Conservation (phyloP, 495 filamentous ascomycete genomes). For the Penicillium bialowiezense region DNA sequence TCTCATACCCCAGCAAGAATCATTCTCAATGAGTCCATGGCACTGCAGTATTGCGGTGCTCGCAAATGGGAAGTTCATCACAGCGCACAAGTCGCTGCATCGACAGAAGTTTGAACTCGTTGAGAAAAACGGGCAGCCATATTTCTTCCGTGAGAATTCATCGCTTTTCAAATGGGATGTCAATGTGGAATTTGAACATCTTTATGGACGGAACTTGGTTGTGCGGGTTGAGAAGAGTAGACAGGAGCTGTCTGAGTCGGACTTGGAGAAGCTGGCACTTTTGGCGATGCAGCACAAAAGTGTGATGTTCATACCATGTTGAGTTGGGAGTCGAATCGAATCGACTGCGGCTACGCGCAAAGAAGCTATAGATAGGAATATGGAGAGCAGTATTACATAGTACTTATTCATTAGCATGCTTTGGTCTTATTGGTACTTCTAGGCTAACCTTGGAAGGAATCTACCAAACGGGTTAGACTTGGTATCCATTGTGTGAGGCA, state of each 20-base stretch:
- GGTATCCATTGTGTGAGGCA: no score
- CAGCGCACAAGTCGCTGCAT: conserved; percentile 2
- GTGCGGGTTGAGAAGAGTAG: not conserved
- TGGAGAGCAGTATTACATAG: no score
- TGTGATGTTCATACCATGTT: not conserved
- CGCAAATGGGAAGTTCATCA: not conserved
- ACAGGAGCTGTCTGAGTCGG: not conserved
- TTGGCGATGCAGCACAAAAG: conserved; percentile 1
- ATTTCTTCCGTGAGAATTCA: conserved; percentile 5
- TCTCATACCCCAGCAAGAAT: conserved; percentile 1
- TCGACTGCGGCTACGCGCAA: no score
- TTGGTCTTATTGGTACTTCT: no score
- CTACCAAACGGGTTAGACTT: no score
- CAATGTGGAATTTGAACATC: conserved; percentile 1
- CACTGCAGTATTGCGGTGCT: conserved; percentile 8
- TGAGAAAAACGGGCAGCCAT: not conserved
- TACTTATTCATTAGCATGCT: no score
- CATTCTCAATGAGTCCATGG: conserved; percentile 8
- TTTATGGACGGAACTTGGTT: not conserved
- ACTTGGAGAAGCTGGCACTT: conserved; percentile 7
- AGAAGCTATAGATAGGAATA: no score
- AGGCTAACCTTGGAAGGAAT: no score
- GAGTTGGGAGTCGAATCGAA: no score
- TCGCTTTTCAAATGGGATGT: conserved; percentile 1
- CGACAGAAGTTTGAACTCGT: conserved; percentile 2